These are phyloP conservation scores for Chlamydomonas schloesseri DNA, from an alignment of 139 green algal genomes.

Conservation along the genomic window DNA sequence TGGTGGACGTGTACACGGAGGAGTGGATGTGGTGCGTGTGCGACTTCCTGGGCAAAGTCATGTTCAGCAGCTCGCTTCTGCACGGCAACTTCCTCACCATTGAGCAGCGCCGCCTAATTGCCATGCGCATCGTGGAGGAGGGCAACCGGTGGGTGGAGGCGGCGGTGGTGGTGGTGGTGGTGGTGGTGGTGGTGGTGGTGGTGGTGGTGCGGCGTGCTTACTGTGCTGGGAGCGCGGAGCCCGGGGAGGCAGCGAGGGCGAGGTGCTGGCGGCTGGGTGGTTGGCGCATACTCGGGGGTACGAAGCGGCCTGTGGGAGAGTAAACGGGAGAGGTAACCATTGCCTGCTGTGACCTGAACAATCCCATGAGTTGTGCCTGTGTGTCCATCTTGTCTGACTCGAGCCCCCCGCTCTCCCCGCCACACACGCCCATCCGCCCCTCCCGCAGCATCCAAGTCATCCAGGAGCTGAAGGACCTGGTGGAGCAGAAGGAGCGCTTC, in stretches of 20 bases:
- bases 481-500: conserved; percentile 80
- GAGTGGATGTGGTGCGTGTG: conserved; percentile 53
- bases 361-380: too few relatives aligned
- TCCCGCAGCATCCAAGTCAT: conserved; percentile 55
- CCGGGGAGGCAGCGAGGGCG: not conserved
- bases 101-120: conserved; percentile 63
- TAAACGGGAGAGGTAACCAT: too few relatives aligned
- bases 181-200: too few relatives aligned
- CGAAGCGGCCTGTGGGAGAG: too few relatives aligned
- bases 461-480: conserved; percentile 62
- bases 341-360: too few relatives aligned
- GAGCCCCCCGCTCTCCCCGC: not conserved
- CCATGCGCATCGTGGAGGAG: conserved; percentile 64
- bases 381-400: too few relatives aligned
- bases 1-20: conserved; percentile 35
- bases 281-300: too few relatives aligned
- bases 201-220: not conserved
- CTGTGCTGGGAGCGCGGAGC: too few relatives aligned
- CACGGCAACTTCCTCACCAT: conserved; percentile 68
- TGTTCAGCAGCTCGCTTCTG: conserved; percentile 64
- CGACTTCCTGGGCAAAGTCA: conserved; percentile 59
- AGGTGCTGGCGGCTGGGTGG: too few relatives aligned
- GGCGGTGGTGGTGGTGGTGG: too few relatives aligned
- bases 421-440: not conserved
- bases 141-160: conserved; percentile 49